A percentile compares a stretch with the other conserved stretches of the same genome.
Conservation (phyloP, 2,329 filamentous ascomycete genomes). For the Xylogone sp. region DNA sequence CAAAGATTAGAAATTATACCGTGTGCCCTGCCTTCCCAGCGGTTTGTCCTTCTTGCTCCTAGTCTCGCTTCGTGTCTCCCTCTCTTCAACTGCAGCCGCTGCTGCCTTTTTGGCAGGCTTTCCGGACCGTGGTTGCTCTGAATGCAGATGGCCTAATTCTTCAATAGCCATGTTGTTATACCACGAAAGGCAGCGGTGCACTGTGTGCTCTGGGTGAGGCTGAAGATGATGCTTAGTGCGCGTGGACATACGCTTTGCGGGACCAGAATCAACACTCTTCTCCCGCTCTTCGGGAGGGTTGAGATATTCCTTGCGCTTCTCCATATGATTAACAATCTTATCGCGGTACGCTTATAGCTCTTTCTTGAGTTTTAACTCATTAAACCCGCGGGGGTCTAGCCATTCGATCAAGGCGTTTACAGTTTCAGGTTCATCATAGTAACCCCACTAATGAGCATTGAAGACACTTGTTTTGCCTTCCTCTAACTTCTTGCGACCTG, state of each 20-base stretch:
- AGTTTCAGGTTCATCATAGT: slow-evolving; percentile 75
- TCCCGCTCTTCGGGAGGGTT: slow-evolving; percentile 45
- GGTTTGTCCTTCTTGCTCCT: slow-evolving; percentile 25
- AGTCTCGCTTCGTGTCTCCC: slow-evolving; percentile 28
- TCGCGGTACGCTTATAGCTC: slow-evolving; percentile 76
- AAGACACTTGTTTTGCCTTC: slow-evolving; percentile 79
- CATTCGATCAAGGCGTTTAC: slow-evolving; percentile 79
- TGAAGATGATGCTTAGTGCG: slow-evolving; percentile 49
- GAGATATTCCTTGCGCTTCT: slow-evolving; percentile 72
- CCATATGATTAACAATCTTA: slow-evolving; percentile 75
- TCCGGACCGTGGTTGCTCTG: slow-evolving; percentile 48
- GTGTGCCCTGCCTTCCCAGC: too few species aligned
- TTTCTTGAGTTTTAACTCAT: slow-evolving; percentile 84
- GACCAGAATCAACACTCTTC: slow-evolving; percentile 37
- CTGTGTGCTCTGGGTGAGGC: slow-evolving; percentile 42
- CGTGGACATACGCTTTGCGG: slow-evolving; percentile 51
- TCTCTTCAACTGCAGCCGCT: slow-evolving; percentile 32
- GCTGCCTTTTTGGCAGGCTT: slow-evolving; percentile 28
- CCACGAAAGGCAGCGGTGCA: slow-evolving; percentile 62
- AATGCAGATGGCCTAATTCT: slow-evolving; percentile 56
- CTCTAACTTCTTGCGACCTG: slow-evolving; percentile 79
- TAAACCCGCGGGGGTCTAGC: slow-evolving; percentile 82
- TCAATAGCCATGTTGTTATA: slow-evolving; percentile 57
- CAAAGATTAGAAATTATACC: neutral
- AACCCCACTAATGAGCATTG: slow-evolving; percentile 83